Percentiles rank a stretch among this genome's conserved stretches.
Evolutionary conservation across 805 yeast species (phyloP).

Genomic region (Yarrowia keelungensis): DNA sequence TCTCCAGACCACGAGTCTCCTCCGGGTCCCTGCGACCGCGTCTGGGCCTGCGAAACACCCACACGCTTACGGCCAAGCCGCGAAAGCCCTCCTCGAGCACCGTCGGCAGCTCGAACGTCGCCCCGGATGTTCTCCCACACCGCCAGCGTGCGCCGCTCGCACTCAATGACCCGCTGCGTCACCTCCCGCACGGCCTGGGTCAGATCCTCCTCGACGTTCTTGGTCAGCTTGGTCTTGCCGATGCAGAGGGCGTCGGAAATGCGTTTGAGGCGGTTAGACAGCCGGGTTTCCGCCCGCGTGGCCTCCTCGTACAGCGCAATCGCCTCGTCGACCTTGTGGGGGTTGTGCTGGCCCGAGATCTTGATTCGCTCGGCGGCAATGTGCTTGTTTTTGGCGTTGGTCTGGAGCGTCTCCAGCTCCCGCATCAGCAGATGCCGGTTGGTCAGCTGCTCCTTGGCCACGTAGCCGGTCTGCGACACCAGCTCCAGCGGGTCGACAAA

Average conservation of each 20-base stretch:
- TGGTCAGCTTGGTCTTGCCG: slow-evolving; percentile 68
- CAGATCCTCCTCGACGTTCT: slow-evolving; percentile 64
- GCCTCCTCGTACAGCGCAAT: slow-evolving; percentile 80
- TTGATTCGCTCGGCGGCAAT: slow-evolving; percentile 71
- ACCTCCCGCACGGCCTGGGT: slow-evolving; percentile 62
- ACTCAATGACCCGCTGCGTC: slow-evolving; percentile 77
- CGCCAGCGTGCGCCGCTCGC: slow-evolving; percentile 79
- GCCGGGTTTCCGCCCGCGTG: slow-evolving; percentile 72
- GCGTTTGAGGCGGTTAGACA: slow-evolving; percentile 78
- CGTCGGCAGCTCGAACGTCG: slow-evolving; percentile 76
- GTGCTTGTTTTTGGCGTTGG: slow-evolving; percentile 71
- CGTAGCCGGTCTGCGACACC: slow-evolving; percentile 76
- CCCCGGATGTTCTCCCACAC: slow-evolving; percentile 73
- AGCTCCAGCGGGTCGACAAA: slow-evolving; percentile 76
- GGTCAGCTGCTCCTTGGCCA: slow-evolving; percentile 90
- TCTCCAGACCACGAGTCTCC: slow-evolving; percentile 71
- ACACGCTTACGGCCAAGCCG: slow-evolving; percentile 77
- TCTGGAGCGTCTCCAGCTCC: slow-evolving; percentile 81
- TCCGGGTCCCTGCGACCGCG: slow-evolving; percentile 56
- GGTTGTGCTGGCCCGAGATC: slow-evolving; percentile 77
- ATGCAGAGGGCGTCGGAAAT: slow-evolving; percentile 84
- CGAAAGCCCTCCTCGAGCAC: slow-evolving; percentile 75
- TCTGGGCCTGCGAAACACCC: slow-evolving; percentile 48
- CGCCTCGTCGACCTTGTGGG: slow-evolving; percentile 90
- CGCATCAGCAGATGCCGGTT: slow-evolving; percentile 93